A percentile compares a stretch with the other conserved stretches of the same genome.
phyloP scores from a whole-genome alignment of 78 protist species.

The Dictyostelium discoideum region DNA sequence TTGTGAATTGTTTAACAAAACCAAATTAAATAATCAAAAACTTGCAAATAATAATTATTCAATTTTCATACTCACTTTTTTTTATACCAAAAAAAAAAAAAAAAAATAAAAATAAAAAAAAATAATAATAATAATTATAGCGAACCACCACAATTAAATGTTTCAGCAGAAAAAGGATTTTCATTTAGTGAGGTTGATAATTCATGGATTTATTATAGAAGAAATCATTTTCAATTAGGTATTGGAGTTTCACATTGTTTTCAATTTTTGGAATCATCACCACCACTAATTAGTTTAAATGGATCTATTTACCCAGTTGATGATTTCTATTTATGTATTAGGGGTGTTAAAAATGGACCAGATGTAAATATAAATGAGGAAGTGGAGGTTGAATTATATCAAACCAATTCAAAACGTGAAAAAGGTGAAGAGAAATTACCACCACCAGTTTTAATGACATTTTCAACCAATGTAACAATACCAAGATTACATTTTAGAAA shows the following conservation, averaged over 20 bases:
- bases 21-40: background rate
- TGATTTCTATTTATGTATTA: conserved; percentile 14
- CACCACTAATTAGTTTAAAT: conserved; percentile 20
- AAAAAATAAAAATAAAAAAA: background rate
- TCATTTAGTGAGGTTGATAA: conserved; percentile 28
- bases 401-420: conserved; percentile 77
- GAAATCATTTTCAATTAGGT: conserved; percentile 69
- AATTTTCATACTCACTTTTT: background rate
- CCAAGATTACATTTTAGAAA: conserved; percentile 72
- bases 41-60: too few species aligned
- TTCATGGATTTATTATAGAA: conserved; percentile 65
- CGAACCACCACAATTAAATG: conserved; percentile 46
- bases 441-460: conserved; percentile 23
- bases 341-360: conserved; percentile 50
- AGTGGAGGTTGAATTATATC: conserved; percentile 54
- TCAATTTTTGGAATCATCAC: conserved; percentile 32
- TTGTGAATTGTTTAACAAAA: background rate
- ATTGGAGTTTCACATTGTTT: conserved; percentile 40
- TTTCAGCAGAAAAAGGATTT: conserved; percentile 74
- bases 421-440: conserved; percentile 63
- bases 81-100: background rate
- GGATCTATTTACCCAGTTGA: conserved; percentile 16
- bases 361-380: conserved; percentile 14
- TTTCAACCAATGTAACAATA: conserved; percentile 28
- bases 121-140: background rate